Percentiles rank a stretch among this genome's conserved stretches.
Evolutionary conservation across 192 early-diverging fungal genomes (phyloP).

Genomic region (Backusella sp.): DNA sequence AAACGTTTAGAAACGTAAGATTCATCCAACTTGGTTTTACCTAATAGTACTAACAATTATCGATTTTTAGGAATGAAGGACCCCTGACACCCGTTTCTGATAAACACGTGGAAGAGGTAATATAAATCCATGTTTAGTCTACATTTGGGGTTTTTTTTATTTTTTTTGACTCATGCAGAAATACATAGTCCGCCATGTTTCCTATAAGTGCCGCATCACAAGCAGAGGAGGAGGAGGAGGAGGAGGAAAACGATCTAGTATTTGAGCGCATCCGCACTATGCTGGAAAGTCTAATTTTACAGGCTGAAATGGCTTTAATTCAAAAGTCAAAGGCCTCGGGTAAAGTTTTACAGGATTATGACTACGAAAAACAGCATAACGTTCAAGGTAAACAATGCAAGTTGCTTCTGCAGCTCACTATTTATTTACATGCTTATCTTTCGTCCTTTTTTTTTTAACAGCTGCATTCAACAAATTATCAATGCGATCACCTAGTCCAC

Average conservation of each 20-base stretch:
- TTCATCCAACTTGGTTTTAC: background rate
- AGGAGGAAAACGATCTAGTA: background rate
- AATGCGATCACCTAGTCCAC: conserved; percentile 1
- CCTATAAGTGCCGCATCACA: background rate
- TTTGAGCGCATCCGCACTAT: conserved; percentile 9
- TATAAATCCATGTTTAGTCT: conserved; percentile 2
- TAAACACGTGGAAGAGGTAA: conserved; percentile 23
- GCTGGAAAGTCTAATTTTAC: conserved; percentile 3
- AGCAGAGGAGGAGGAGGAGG: conserved; percentile 11
- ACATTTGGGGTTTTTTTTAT: conserved; percentile 1
- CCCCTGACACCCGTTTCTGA: conserved; percentile 31
- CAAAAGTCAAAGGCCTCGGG: conserved; percentile 11
- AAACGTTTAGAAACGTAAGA: conserved; percentile 25
- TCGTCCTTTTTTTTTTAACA: background rate
- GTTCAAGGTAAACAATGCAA: background rate
- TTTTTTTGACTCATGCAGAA: conserved; percentile 4
- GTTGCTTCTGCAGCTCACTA: background rate
- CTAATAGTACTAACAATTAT: background rate
- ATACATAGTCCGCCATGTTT: background rate
- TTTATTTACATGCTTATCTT: background rate
- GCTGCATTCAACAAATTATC: background rate
- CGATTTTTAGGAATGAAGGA: conserved; percentile 21
- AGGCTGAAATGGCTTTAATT: conserved; percentile 8
- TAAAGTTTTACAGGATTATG: conserved; percentile 14
- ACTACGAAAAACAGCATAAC: conserved; percentile 5